phyloP scores from a whole-genome alignment of 805 yeast genomes.

The Lipomyces spencermartinsiae region DNA sequence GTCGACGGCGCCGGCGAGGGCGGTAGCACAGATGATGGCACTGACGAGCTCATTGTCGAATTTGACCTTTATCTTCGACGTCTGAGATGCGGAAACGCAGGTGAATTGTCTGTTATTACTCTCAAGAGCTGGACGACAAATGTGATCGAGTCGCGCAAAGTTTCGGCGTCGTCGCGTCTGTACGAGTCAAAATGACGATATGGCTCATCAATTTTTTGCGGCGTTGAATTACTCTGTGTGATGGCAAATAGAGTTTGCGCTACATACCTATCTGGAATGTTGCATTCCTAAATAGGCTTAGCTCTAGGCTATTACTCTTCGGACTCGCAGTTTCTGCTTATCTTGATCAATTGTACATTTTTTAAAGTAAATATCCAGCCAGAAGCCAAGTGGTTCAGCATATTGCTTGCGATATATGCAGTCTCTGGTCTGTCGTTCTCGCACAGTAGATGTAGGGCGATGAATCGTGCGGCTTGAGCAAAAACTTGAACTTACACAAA shows the following conservation, averaged over 20 bases:
- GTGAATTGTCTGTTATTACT: neutral
- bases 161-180: neutral
- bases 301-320: neutral
- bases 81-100: neutral
- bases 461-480: no score
- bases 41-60: slow-evolving; percentile 1
- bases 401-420: neutral
- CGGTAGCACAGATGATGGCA: slow-evolving; percentile 34
- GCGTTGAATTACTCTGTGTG: neutral
- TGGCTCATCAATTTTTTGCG: neutral
- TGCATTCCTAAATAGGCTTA: neutral
- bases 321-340: neutral
- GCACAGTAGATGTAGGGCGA: neutral
- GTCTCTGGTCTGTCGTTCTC: neutral
- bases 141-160: neutral
- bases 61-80: neutral
- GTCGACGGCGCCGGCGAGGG: slow-evolving; percentile 50
- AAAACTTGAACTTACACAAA: no score
- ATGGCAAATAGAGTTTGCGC: neutral
- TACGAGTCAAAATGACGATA: neutral
- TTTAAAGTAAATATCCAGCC: neutral
- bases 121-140: neutral
- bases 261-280: neutral
- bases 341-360: neutral
- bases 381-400: neutral